Evolutionary conservation across 306 rosid species (phyloP).

Genomic region (Echinosophora koreensis): DNA sequence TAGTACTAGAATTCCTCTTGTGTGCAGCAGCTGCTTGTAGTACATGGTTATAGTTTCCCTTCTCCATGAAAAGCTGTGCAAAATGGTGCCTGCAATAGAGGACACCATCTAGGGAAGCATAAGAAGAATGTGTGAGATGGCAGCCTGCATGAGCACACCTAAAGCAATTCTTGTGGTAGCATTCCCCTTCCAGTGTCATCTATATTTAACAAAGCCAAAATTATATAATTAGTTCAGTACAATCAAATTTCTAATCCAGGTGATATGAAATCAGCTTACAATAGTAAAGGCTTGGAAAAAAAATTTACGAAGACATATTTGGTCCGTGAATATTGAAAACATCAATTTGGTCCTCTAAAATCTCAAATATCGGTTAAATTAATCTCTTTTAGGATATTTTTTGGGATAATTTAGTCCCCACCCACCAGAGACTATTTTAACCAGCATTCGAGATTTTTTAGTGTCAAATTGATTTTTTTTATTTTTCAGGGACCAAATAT

Average conservation of each 20-base stretch:
- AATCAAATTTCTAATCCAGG: not conserved
- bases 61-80: slow-evolving; percentile 94
- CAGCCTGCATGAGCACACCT: slow-evolving; percentile 99
- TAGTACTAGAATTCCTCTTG: slow-evolving; percentile 52
- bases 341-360: no score
- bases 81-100: slow-evolving; percentile 95
- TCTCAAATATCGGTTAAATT: no score
- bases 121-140: slow-evolving; percentile 80
- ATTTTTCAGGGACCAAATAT: no score
- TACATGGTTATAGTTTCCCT: slow-evolving; percentile 83
- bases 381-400: no score
- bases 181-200: slow-evolving; percentile 87
- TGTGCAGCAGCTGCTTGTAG: slow-evolving; percentile 71
- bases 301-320: not conserved
- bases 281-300: not conserved
- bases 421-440: no score
- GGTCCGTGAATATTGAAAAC: no score
- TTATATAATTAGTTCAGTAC: not conserved
- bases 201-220: slow-evolving; percentile 28
- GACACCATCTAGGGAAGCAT: slow-evolving; percentile 92
- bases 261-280: not conserved
- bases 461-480: no score
- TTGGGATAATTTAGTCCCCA: no score
- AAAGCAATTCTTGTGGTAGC: slow-evolving; percentile 89
- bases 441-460: no score